Evolutionary conservation across 2,329 filamentous ascomycete genomes (phyloP), one percentile per base, ranked within the genome.

Genomic region (Aureobasidium leucospermi): DNA sequence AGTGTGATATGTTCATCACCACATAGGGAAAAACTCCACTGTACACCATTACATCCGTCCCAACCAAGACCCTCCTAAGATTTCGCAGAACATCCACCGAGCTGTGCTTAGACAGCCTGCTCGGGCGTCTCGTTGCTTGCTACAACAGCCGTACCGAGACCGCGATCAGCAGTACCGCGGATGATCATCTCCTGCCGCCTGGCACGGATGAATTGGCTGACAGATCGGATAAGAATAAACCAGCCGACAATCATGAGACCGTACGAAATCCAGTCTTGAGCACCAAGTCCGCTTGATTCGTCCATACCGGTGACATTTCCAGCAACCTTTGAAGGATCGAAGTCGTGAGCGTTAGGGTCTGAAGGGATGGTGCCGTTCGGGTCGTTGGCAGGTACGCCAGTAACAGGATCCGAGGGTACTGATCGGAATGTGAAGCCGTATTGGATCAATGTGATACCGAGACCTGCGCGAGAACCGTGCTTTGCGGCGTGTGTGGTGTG

Each of bases 401-500:
- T 58, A 8, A 57, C 51, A n/a, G 61, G 55, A 15, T 53, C 55
- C 11, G 34, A 16, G n/a, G 62, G 58, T 15, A 45, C 41, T 16
- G 60, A 53, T 28, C 60, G 94, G 89, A 97, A 95, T 67, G 90
- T 91, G 74, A 99, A 97, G 34, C 94, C 94, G 69, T 95, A 97
- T 73, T 97, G 93, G 49, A 99, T 91, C 10, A 99, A 82, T 0
- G 92, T 96, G 66, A 99, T 90, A 62, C 94, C 94, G 53, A 99
- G 86, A 58, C 94, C 94, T 55, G 93, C 92, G 69, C 90, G 88
- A 47, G 92, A 96, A 52, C 94, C 94, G 71, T 99, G 96, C 78
- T 99, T 99, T 67, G 94, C 94, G 4, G 94, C 94, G 74, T 99
- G 94, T 7, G 93, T 96, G 32, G 94, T 97, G 80, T 99, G 94